phyloP scores from a whole-genome alignment of 208 protist genomes.

The Lotmaria passim region DNA sequence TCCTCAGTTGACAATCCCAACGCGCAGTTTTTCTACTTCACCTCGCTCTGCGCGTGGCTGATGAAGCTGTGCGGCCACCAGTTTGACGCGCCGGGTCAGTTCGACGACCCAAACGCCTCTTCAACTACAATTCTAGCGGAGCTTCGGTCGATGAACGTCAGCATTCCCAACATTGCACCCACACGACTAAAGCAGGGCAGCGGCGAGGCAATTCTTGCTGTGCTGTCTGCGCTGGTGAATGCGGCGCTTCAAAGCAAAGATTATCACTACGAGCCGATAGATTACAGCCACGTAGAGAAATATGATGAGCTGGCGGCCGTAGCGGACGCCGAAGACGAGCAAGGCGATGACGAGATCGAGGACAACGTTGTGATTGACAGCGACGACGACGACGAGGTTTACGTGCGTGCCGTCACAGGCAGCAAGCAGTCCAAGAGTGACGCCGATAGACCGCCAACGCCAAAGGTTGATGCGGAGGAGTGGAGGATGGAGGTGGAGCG shows the following conservation, averaged over 20 bases:
- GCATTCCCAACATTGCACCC: constrained; percentile 75
- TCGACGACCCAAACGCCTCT: constrained; percentile 89
- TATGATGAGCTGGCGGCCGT: constrained; percentile 84
- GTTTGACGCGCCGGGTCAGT: constrained; percentile 82
- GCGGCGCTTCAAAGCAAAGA: constrained; percentile 65
- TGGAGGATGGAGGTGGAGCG: constrained; percentile 92
- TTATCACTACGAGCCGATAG: constrained; percentile 68
- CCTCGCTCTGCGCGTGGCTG: constrained; percentile 86
- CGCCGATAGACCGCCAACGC: constrained; percentile 27
- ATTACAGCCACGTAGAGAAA: constrained; percentile 77
- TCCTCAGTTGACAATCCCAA: constrained; percentile 89
- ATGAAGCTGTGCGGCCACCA: constrained; percentile 80
- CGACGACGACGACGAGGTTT: constrained; percentile 87
- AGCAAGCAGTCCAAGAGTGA: constrained; percentile 22
- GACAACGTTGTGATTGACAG: constrained; percentile 89
- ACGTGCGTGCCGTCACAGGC: constrained; percentile 50
- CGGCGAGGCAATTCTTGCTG: constrained; percentile 79
- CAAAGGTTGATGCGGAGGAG: constrained; percentile 77
- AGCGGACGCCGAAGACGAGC: constrained; percentile 76
- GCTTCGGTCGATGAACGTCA: constrained; percentile 76
- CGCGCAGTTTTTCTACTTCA: constrained; percentile 92
- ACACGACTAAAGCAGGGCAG: constrained; percentile 86
- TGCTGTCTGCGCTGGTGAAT: constrained; percentile 77
- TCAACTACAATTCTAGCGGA: constrained; percentile 86
- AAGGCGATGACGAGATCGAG: constrained; percentile 59